Evolutionary conservation across 306 rosid species (phyloP), one percentile per base, ranked within the genome.

Genomic region (Sicyos baderoa): DNA sequence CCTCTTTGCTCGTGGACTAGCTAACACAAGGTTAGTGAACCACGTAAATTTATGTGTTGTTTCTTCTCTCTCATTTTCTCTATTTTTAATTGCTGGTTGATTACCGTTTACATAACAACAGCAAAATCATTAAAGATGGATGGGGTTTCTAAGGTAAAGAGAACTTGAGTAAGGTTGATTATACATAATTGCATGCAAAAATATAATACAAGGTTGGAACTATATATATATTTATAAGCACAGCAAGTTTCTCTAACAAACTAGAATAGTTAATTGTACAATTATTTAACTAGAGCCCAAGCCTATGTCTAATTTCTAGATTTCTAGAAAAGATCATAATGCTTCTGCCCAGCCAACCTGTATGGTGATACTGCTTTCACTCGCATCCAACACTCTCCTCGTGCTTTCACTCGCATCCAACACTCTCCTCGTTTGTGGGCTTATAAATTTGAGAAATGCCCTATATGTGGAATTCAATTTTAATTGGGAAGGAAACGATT

Each of bases 321-420:
- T 42, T 65, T 45, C 18, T 65, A 65, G 18, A 40, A 60, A 37
- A 17, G 27, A 61, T 37, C 68, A 35, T 23, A 49, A 37, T 62
- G n/a, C 68, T 62, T 62, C 68, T 64, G 32, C 54, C 71, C 40
- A 44, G 42, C 71, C 71, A 66, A 14, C 71, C 54, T 45, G 19
- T 45, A 65, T 21, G 70, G 35, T 19, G 53, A 17, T 42, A 64
- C 27, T 18, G 15, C 18, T 11, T 42, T 63, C 53, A 63, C 29
- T 25, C 29, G 29, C 35, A 29, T 2, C 35, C 35, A 29, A 29
- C 35, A 29, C 35, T 29, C 35, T 0, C 35, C 35, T 29, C 4
- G 4, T 5, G 15, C 18, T 11, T 42, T 63, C 53, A 63, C 29
- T 25, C 29, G 29, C 35, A 29, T 2, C 35, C 35, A 29, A 29